Evolutionary conservation across 2,329 filamentous ascomycete species (phyloP), one percentile per base, ranked within the genome.

Genomic region (Colletotrichum australisinense): DNA sequence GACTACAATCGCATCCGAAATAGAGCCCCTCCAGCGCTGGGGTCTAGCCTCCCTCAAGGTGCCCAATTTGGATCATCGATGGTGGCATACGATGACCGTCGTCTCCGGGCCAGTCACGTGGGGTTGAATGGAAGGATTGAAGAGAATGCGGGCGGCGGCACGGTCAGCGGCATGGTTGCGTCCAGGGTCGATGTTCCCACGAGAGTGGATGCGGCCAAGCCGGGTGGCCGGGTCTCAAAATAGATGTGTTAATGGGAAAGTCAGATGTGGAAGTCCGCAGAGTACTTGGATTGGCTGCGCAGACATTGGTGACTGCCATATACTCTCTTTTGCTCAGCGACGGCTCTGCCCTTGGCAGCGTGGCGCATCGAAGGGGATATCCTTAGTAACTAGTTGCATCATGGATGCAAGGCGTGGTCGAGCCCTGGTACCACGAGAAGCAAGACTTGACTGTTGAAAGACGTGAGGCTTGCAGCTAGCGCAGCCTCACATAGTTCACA

Each of bases 121-220:
- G 62, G 28, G 53, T 58, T 8, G 30, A 11, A 49, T 22, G 32
- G 26, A 19, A 22, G 56, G 38, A 28, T 38, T 24, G 16, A 22
- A 60, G 26, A 32, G 30, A 26, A 32, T 62, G 59, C 2, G 59
- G 24, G 24, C 28, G 24, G 35, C 46, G 46, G 46, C 38, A 56
- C 16, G 24, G 32, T 26, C 32, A 35, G 4, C 19, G n/a, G 32
- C 22, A 35, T 46, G 42, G 46, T 32, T 42, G 46, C 55, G 63
- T 62, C 68, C 30, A 67, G 16, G 63, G 63, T 63, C 57, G 62
- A 52, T 28, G 56, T 7, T 67, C 32, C 63, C 26, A 42, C 38
- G 28, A 28, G 28, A 16, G 35, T 60, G 70, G 55, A 59, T 56
- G 53, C 60, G 59, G 70, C 70, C 59, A 64, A 72, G 70, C 59